Conservation (phyloP, 2,329 filamentous ascomycete genomes). For the Penicillium sumatraense region DNA sequence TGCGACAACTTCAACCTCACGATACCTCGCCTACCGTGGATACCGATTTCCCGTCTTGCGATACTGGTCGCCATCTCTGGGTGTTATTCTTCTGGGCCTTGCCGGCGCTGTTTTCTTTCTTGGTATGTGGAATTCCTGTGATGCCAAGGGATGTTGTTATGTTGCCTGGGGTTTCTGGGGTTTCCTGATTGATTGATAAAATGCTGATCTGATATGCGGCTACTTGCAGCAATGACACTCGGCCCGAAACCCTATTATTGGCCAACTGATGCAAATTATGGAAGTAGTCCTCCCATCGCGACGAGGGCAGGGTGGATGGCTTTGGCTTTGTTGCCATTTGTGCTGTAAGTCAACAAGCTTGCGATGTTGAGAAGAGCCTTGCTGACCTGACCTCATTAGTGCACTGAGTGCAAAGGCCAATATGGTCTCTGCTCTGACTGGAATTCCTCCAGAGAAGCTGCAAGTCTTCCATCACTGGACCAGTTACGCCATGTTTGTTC, state of each 20-base stretch:
- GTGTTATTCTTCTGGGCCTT: constrained; percentile 46
- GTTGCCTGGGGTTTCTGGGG: too few relatives aligned
- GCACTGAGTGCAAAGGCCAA: constrained; percentile 61
- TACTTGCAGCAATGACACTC: constrained; percentile 49
- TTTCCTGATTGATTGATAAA: neutral
- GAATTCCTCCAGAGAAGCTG: constrained; percentile 62
- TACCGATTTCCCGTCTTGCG: constrained; percentile 39
- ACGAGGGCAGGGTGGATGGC: constrained; percentile 59
- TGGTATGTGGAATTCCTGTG: constrained; percentile 31
- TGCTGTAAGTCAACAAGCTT: constrained; percentile 44
- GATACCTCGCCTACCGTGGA: constrained; percentile 49
- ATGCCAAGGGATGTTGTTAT: neutral
- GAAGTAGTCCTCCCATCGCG: constrained; percentile 58
- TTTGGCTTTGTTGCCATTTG: constrained; percentile 57
- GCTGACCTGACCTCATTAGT: constrained; percentile 33
- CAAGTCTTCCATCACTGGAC: constrained; percentile 60
- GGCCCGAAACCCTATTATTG: constrained; percentile 62
- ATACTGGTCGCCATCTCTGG: constrained; percentile 53
- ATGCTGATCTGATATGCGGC: constrained; percentile 1
- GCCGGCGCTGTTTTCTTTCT: constrained; percentile 54
- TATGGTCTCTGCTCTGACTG: constrained; percentile 58
- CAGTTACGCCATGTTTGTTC: constrained; percentile 60
- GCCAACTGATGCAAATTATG: constrained; percentile 54
- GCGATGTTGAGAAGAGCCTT: neutral
- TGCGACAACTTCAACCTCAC: constrained; percentile 39